Evolutionary conservation across 2,329 filamentous ascomycete genomes (phyloP).

Genomic region (Alternaria ventricosa): DNA sequence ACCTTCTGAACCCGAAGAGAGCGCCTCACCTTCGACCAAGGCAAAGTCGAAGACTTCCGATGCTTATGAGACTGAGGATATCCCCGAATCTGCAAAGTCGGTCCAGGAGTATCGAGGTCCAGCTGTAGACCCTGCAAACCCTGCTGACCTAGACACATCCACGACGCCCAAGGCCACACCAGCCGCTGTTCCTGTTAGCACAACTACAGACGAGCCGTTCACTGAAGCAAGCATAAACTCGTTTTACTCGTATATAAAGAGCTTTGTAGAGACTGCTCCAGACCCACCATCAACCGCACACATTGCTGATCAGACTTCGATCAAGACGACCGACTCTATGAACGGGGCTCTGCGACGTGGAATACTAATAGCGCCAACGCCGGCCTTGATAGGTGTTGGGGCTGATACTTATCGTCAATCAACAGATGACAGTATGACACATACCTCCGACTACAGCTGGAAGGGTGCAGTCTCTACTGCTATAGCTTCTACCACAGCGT

Average conservation of each 20-base stretch:
- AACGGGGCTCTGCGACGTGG: not conserved
- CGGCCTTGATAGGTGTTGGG: not conserved
- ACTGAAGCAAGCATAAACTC: not conserved
- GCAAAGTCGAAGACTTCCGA: not conserved
- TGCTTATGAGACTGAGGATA: not conserved
- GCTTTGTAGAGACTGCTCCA: not conserved
- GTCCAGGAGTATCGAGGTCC: not conserved
- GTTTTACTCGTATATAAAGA: constrained; percentile 1
- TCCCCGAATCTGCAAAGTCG: not conserved
- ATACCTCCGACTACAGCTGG: not conserved
- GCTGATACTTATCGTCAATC: fast-evolving
- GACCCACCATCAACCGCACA: not conserved
- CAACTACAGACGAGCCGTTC: not conserved
- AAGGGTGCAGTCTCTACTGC: not conserved
- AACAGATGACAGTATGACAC: not conserved
- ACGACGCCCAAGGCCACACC: not conserved
- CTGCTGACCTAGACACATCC: not conserved
- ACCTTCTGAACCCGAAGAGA: not conserved
- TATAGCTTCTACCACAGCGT: not conserved
- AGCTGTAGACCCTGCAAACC: too few relatives aligned
- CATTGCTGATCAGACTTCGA: not conserved
- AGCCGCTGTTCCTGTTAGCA: not conserved
- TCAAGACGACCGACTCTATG: not conserved
- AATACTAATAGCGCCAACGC: not conserved
- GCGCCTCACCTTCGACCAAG: not conserved